Conservation (phyloP, 805 yeast species). For the Pichia sporocuriosa region DNA sequence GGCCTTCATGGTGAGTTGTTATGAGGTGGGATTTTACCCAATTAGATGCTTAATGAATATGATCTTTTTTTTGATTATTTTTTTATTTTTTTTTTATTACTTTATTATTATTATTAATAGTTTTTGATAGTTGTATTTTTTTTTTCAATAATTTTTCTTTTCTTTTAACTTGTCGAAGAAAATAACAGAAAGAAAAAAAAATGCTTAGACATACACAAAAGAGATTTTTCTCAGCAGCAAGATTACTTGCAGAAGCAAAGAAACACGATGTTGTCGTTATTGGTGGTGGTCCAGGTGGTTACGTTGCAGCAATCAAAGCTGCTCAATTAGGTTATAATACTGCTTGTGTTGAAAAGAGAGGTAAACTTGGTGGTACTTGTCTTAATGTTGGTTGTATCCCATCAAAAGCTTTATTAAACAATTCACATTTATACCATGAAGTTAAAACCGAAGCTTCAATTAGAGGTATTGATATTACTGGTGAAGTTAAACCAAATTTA, state of each 20-base stretch:
- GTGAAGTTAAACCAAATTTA: conserved; percentile 69
- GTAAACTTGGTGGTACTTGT: conserved; percentile 96
- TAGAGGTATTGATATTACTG: conserved; percentile 82
- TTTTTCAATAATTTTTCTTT: too few relatives aligned
- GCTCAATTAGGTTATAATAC: conserved; percentile 93
- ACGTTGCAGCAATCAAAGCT: conserved; percentile 97
- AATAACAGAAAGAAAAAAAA: not conserved
- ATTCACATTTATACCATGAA: conserved; percentile 87
- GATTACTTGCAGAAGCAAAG: conserved; percentile 28
- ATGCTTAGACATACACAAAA: conserved; percentile 24
- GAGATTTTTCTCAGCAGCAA: conserved; percentile 17
- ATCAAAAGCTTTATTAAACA: conserved; percentile 90
- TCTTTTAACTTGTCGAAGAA: too few relatives aligned
- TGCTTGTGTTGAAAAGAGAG: conserved; percentile 97
- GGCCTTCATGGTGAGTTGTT: too few relatives aligned
- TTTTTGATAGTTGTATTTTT: too few relatives aligned
- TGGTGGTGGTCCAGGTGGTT: conserved; percentile 99
- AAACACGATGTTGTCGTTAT: conserved; percentile 89
- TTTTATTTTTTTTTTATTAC: too few relatives aligned
- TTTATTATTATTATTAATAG: too few relatives aligned
- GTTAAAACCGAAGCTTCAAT: conserved; percentile 74
- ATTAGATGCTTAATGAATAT: too few relatives aligned
- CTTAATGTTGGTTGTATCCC: conserved; percentile 99
- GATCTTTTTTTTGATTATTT: too few relatives aligned
- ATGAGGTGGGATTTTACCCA: too few relatives aligned